phyloP scores from a whole-genome alignment of 1,139 yeast species.

The Blastobotrys arbuscula region DNA sequence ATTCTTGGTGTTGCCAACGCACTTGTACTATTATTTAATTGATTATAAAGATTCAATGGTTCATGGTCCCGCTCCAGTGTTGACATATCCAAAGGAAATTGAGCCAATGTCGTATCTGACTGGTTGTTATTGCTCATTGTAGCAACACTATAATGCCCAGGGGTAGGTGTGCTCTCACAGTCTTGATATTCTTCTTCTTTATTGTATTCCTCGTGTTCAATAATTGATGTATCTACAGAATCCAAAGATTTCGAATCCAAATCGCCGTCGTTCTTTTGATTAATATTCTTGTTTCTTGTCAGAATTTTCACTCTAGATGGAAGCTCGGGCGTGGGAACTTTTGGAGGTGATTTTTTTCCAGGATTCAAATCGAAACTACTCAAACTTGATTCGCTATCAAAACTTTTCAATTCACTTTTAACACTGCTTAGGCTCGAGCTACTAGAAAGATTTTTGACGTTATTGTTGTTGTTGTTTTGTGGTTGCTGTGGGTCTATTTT shows the following conservation, averaged over 20 bases:
- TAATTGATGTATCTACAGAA: constrained; percentile 8
- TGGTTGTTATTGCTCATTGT: background rate
- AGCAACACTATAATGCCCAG: background rate
- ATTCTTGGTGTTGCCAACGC: constrained; percentile 1
- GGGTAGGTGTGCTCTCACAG: background rate
- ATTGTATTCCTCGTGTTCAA: constrained; percentile 3
- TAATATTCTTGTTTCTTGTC: background rate
- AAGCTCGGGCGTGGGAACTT: background rate
- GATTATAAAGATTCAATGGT: constrained; percentile 1
- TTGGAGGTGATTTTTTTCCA: background rate
- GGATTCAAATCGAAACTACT: constrained; percentile 3
- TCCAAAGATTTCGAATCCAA: background rate
- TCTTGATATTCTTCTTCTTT: background rate
- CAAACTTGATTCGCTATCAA: constrained; percentile 3
- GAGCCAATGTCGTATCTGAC: background rate
- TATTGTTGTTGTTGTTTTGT: background rate
- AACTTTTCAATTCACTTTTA: constrained; percentile 1
- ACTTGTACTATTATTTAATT: background rate
- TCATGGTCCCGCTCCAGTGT: constrained; percentile 1
- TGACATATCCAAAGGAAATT: constrained; percentile 7
- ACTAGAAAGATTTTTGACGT: background rate
- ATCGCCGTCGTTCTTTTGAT: no score
- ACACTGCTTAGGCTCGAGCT: background rate
- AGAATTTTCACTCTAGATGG: background rate
- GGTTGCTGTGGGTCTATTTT: background rate